Percentiles rank a stretch among this genome's conserved stretches.
These are phyloP conservation scores for Chiua virens DNA, from an alignment of 768 basidiomycete species.

Conservation along the genomic window DNA sequence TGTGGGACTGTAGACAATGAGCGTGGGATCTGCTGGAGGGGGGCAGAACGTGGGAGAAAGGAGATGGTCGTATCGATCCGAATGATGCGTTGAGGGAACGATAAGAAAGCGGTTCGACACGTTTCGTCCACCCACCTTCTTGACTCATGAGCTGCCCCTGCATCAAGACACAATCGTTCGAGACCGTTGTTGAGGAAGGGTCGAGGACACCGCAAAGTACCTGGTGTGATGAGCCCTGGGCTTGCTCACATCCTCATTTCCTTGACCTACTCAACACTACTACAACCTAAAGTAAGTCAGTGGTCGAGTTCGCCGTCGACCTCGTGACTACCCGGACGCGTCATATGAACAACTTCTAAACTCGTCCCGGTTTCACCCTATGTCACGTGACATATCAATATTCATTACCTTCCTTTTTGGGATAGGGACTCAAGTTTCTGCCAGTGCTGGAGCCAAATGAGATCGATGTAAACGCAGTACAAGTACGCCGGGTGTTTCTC, in stretches of 20 bases:
- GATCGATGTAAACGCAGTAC: constrained; percentile 27
- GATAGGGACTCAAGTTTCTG: constrained; percentile 23
- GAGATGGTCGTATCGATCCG: constrained; percentile 27
- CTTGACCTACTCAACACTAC: background rate
- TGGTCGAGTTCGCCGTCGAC: constrained; percentile 14
- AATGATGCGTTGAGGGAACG: constrained; percentile 6
- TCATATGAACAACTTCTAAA: background rate
- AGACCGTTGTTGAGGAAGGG: constrained; percentile 7
- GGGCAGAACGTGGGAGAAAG: background rate
- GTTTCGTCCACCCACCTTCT: constrained; percentile 3
- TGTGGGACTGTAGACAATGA: background rate
- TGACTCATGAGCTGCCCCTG: constrained; percentile 18
- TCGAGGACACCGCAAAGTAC: constrained; percentile 14
- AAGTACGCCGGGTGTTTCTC: constrained; percentile 11
- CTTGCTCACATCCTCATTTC: background rate
- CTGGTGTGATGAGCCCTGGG: background rate
- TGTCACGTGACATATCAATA: constrained; percentile 26
- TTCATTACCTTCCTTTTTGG: constrained; percentile 21
- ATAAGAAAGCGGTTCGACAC: constrained; percentile 21
- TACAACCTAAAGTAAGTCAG: no score
- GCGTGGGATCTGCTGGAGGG: background rate
- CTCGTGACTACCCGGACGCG: constrained; percentile 11
- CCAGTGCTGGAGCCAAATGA: constrained; percentile 6
- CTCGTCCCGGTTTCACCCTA: background rate
- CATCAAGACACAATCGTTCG: constrained; percentile 7